A percentile compares a stretch with the other conserved stretches of the same genome.
Conservation (phyloP, 2,329 filamentous ascomycete genomes). For the Nannizziopsis arthrosporioides region DNA sequence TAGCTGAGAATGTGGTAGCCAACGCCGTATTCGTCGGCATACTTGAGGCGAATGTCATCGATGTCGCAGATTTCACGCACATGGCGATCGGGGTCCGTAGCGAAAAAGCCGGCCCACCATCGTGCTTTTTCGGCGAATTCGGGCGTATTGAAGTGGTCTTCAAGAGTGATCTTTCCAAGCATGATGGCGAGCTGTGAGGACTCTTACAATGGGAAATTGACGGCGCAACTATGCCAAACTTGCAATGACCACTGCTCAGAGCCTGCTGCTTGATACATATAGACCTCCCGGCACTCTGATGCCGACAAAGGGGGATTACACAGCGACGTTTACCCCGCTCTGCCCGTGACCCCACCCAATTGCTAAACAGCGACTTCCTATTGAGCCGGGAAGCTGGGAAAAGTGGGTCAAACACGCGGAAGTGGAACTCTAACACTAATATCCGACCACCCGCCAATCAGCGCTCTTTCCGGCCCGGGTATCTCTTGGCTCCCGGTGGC, state of each 20-base stretch:
- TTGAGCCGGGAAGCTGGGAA: neutral
- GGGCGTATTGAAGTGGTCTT: slow-evolving; percentile 52
- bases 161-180: slow-evolving; percentile 50
- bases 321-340: too few species aligned
- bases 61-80: slow-evolving; percentile 45
- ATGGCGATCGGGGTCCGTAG: slow-evolving; percentile 48
- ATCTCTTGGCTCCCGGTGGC: neutral
- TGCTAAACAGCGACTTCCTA: too few species aligned
- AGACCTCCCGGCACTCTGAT: too few species aligned
- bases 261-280: too few species aligned
- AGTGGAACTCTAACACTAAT: too few species aligned
- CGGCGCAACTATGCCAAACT: too few species aligned
- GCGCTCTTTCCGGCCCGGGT: neutral
- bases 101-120: slow-evolving; percentile 52
- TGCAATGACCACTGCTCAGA: too few species aligned
- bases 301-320: too few species aligned
- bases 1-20: slow-evolving; percentile 40
- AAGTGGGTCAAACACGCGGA: too few species aligned
- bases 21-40: slow-evolving; percentile 37
- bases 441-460: slow-evolving; percentile 1
- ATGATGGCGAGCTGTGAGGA: slow-evolving; percentile 25
- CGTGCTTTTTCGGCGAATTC: slow-evolving; percentile 46
- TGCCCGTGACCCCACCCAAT: too few species aligned
- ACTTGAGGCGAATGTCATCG: slow-evolving; percentile 33
- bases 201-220: too few species aligned